phyloP scores from a whole-genome alignment of 768 basidiomycete species.

The Sutorius australiensis region DNA sequence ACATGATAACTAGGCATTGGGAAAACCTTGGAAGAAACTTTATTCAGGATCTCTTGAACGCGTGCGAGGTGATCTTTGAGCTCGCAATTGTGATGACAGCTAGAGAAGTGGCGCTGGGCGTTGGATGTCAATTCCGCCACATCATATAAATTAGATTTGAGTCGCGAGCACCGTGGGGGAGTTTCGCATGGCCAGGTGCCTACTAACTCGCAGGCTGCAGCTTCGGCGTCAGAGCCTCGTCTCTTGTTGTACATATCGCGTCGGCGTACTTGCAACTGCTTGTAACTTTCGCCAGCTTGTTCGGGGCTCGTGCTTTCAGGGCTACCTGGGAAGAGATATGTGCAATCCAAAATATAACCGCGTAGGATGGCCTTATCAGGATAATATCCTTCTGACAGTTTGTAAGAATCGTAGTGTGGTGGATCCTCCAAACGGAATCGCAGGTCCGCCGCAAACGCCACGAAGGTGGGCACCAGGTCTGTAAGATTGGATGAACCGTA shows the following conservation, averaged over 20 bases:
- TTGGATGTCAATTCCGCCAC: not conserved
- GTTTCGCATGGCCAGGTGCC: no score
- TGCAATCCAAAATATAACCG: no score
- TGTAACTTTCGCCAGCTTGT: constrained; percentile 1
- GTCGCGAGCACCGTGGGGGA: no score
- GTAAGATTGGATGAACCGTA: no score
- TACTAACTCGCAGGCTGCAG: no score
- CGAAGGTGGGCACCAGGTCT: constrained; percentile 30
- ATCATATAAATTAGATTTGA: no score
- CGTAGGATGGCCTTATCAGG: not conserved
- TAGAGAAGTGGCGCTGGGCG: constrained; percentile 3
- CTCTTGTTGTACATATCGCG: no score
- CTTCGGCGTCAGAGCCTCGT: no score
- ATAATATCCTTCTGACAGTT: constrained; percentile 9
- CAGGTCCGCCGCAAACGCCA: constrained; percentile 29
- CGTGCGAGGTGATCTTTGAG: constrained; percentile 13
- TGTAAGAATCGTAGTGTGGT: constrained; percentile 14
- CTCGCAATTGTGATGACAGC: constrained; percentile 14
- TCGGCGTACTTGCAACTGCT: constrained; percentile 2
- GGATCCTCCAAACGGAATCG: constrained; percentile 9
- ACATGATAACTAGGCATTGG: not conserved
- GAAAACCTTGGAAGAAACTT: no score
- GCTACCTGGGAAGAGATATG: no score
- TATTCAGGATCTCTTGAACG: constrained; percentile 1
- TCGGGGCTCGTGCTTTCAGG: no score